These are phyloP conservation scores for Deinandra increscens DNA, from an alignment of 129 eudicot genomes.

Conservation along the genomic window DNA sequence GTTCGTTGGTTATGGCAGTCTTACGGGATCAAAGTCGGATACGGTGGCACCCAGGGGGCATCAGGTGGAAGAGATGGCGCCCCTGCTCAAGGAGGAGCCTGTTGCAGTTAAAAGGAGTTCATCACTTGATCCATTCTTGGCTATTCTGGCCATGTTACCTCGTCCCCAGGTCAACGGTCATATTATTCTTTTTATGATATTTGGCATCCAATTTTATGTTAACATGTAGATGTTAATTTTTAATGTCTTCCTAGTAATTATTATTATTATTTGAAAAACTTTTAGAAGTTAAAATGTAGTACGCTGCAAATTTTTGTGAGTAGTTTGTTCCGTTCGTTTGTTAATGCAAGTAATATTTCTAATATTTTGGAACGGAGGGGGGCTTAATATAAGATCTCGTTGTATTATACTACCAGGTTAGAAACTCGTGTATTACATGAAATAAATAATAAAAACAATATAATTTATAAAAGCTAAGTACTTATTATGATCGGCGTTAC, in stretches of 20 bases:
- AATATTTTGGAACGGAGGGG: too few relatives aligned
- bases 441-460: too few relatives aligned
- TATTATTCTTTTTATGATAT: not conserved
- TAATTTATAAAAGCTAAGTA: too few relatives aligned
- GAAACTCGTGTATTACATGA: too few relatives aligned
- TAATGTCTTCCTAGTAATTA: not conserved
- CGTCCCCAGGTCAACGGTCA: not conserved
- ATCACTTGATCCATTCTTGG: slow-evolving; percentile 15
- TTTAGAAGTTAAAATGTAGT: not conserved
- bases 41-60: slow-evolving; percentile 60
- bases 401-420: too few relatives aligned
- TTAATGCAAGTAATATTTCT: not conserved
- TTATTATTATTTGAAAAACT: not conserved
- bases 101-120: slow-evolving; percentile 52
- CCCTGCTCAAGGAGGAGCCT: slow-evolving; percentile 60
- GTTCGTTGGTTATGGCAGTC: slow-evolving; percentile 55
- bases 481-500: too few relatives aligned
- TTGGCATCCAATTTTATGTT: not conserved
- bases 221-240: not conserved
- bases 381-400: too few relatives aligned
- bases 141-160: slow-evolving; percentile 3
- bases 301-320: not conserved
- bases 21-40: slow-evolving; percentile 83
- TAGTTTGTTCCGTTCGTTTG: not conserved
- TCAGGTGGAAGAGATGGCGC: slow-evolving; percentile 82